Evolutionary conservation across 2,329 filamentous ascomycete genomes (phyloP), one percentile per base, ranked within the genome.

Genomic region (Fusarium udum): DNA sequence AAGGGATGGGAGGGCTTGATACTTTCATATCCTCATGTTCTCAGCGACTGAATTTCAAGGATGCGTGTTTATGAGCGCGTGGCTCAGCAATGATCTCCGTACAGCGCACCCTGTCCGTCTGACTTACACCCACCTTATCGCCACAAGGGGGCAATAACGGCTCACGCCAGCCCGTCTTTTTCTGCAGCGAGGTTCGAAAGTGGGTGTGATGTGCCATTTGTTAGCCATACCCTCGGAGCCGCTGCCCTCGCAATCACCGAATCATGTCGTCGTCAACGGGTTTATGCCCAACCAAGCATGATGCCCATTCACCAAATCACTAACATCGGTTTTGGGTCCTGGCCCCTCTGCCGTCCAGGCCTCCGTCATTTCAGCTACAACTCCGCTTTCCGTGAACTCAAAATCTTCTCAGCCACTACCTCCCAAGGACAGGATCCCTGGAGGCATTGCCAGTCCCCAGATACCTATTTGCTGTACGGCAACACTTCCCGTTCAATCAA

Each of bases 361-460:
- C 58, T 72, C 67, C 71, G 67, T 73, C 71, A 73, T 74, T 73
- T 74, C 71, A 73, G 71, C 71, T 74, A 32, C 67, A 46, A 51
- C 71, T 74, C 71, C 71, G 67, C 71, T 74, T 74, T 55, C 63
- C 45, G 56, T 49, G 32, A 73, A 73, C 71, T 74, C 71, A 73
- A 73, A 73, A 71, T 60, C 42, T 72, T 64, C 56, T 57, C 67
- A 73, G 62, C 71, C 67, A 73, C 71, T 71, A 45, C 51, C 36
- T 66, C 26, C 62, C 51, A 74, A 56, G 37, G 46, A 70, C 46
- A 69, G 40, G 68, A 73, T 62, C 67, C 71, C 57, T 67, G 62
- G 46, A 64, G 45, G 40, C 37, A 51, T 71, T 61, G 61, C 45
- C 45, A 69, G 57, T 52, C 37, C 39, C 32, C 39, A 46, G 62